Base-by-base conservation (phyloP, 2,329 filamentous ascomycete genomes). In the Dactylellina drechsleri region DNA sequence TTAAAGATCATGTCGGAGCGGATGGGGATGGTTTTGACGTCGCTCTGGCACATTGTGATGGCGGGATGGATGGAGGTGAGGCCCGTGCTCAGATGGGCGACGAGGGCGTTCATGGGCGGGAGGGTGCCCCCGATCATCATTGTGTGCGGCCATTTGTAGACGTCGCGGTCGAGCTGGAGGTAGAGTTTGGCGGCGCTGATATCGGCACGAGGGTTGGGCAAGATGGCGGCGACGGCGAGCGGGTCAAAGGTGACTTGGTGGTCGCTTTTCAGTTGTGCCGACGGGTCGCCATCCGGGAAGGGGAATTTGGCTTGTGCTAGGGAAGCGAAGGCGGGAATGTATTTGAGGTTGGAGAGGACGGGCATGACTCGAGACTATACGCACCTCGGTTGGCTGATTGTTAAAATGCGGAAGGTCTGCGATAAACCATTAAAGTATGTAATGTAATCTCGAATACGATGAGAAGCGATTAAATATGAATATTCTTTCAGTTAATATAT, bases 101-200 rank as follows among this genome's bases (percentile, higher is more conserved):
- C 80, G 6, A 81, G 78, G 76, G 80, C 79, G 58, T 80, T 79
- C 58, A 81, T 77, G 1, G 80, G 79, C 2, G 80, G 78, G 13
- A 81, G 62, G 5, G 79, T 80, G 12, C 79, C 80, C 18, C 80
- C 80, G 43, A 81, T 78, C 80, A 81, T 81, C 57, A 78, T 81
- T 16, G 78, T 79, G 56, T 81, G 80, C 16, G 80, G 80, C 80
- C 80, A 81, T 52, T 67, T 78, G 71, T 80, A 81, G 52, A 78
- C 52, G 2, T 74, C 65, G 18, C 68, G 72, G 72, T 81, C 80
- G 56, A 78, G 79, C 60, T 81, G 80, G 5, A 79, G 78, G 36
- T 81, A 81, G 2, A 81, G 76, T 31, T 78, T 75, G 15, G 80
- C 80, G 10, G 80, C 80, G 52, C 79, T 80, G 40, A 78, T 62